Percentiles rank a stretch among this genome's conserved stretches.
Conservation (phyloP, 352 stramenopile genomes). For the Plasmopara halstedii region DNA sequence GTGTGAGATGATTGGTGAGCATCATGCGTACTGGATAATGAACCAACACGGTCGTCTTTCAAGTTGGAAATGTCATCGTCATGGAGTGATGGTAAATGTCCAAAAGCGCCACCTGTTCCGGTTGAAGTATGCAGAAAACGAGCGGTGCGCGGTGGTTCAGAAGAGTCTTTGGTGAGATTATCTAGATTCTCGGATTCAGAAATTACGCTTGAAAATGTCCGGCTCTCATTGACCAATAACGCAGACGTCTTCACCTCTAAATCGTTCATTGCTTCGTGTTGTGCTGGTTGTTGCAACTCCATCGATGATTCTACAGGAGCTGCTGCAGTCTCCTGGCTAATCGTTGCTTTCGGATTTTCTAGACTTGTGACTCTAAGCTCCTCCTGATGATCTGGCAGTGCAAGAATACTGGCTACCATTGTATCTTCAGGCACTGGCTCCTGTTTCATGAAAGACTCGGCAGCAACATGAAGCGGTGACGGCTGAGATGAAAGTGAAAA, state of each 20-base stretch:
- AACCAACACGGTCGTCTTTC: slow-evolving; percentile 7
- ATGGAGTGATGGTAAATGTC: slow-evolving; percentile 18
- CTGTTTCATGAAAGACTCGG: not conserved
- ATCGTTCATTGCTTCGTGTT: slow-evolving; percentile 1
- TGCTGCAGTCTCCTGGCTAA: slow-evolving; percentile 1
- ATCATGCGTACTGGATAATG: slow-evolving; percentile 1
- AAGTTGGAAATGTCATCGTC: slow-evolving; percentile 6
- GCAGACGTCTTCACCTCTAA: slow-evolving; percentile 5
- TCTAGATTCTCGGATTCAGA: slow-evolving; percentile 5
- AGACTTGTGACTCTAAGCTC: slow-evolving; percentile 1
- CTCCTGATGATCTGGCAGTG: slow-evolving; percentile 1
- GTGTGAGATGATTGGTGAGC: not conserved
- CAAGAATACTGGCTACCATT: slow-evolving; percentile 1
- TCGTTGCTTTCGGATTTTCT: slow-evolving; percentile 1
- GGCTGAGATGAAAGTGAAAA: slow-evolving; percentile 8
- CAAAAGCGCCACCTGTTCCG: slow-evolving; percentile 23
- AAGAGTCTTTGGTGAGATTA: slow-evolving; percentile 15
- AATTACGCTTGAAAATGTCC: slow-evolving; percentile 20
- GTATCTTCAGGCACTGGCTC: slow-evolving; percentile 1
- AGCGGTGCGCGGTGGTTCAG: slow-evolving; percentile 17
- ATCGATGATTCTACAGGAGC: not conserved
- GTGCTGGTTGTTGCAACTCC: not conserved
- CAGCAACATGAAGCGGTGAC: slow-evolving; percentile 1
- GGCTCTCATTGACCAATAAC: slow-evolving; percentile 6
- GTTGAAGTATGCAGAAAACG: slow-evolving; percentile 28